phyloP scores from a whole-genome alignment of 495 filamentous ascomycete species.

The Extremus antarcticus region DNA sequence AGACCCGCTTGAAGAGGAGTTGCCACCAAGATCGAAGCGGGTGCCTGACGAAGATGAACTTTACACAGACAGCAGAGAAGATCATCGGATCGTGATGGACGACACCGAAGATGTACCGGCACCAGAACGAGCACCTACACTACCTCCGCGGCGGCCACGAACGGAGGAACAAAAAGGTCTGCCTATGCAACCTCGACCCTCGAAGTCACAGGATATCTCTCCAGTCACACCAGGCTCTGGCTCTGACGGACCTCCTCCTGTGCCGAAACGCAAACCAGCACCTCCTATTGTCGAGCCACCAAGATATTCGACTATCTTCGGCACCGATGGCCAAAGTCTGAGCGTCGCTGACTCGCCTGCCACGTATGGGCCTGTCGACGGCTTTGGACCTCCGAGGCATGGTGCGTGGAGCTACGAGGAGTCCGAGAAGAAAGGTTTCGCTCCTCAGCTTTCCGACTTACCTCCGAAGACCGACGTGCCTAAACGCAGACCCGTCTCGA shows the following conservation, averaged over 20 bases:
- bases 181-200: conserved; percentile 6
- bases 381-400: conserved; percentile 21
- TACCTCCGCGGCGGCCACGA: conserved; percentile 11
- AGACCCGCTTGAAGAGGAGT: conserved; percentile 28
- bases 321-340: conserved; percentile 8
- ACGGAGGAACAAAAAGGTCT: background rate
- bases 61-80: conserved; percentile 13
- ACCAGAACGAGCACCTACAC: conserved; percentile 19
- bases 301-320: conserved; percentile 24
- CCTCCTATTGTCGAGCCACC: conserved; percentile 24
- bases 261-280: conserved; percentile 26
- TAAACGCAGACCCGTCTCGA: conserved; percentile 32
- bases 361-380: conserved; percentile 26
- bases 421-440: conserved; percentile 9
- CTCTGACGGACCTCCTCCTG: background rate
- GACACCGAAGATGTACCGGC: conserved; percentile 23
- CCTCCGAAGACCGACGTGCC: conserved; percentile 25
- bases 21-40: background rate
- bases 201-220: background rate
- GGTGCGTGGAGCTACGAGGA: conserved; percentile 20
- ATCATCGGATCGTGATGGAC: conserved; percentile 24
- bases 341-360: conserved; percentile 24
- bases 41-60: conserved; percentile 1
- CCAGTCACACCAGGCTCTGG: background rate
- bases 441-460: conserved; percentile 7